These are phyloP conservation scores for Alternaria gansuensis DNA, from an alignment of 2,329 filamentous ascomycete species.

Conservation along the genomic window DNA sequence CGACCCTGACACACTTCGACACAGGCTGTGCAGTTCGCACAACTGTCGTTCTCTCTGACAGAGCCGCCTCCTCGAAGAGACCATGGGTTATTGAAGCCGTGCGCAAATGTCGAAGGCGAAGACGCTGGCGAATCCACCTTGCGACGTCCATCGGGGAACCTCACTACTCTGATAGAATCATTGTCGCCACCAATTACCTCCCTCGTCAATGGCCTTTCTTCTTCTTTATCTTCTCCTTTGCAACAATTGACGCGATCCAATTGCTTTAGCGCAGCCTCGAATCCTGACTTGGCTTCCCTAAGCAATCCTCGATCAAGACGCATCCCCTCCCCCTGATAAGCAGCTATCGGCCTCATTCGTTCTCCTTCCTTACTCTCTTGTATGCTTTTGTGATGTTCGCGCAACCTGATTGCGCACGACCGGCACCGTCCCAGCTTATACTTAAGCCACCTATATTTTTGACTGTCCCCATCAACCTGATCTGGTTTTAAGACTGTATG, in stretches of 20 bases:
- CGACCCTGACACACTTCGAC: not conserved
- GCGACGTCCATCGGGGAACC: constrained; percentile 7
- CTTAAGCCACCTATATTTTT: not conserved
- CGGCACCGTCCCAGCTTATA: constrained; percentile 20
- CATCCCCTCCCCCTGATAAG: constrained; percentile 12
- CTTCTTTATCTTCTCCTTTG: not conserved
- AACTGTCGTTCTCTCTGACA: not conserved
- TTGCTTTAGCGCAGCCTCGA: constrained; percentile 8
- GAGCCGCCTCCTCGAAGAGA: not conserved
- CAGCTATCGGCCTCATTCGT: not conserved
- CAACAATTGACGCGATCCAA: constrained; percentile 4
- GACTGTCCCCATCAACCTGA: not conserved
- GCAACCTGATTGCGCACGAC: constrained; percentile 15
- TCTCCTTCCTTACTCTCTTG: constrained; percentile 1
- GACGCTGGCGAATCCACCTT: not conserved
- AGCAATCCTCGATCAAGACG: constrained; percentile 1
- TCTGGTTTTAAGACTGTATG: constrained; percentile 18
- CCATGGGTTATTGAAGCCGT: not conserved
- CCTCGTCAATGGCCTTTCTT: not conserved
- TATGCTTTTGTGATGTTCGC: not conserved
- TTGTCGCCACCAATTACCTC: not conserved
- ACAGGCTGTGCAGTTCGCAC: not conserved
- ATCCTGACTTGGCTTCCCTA: constrained; percentile 2
- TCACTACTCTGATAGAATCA: constrained; percentile 10
- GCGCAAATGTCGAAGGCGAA: not conserved